These are phyloP conservation scores for Wickerhamiella dianesei DNA, from an alignment of 805 yeast species.

Conservation along the genomic window DNA sequence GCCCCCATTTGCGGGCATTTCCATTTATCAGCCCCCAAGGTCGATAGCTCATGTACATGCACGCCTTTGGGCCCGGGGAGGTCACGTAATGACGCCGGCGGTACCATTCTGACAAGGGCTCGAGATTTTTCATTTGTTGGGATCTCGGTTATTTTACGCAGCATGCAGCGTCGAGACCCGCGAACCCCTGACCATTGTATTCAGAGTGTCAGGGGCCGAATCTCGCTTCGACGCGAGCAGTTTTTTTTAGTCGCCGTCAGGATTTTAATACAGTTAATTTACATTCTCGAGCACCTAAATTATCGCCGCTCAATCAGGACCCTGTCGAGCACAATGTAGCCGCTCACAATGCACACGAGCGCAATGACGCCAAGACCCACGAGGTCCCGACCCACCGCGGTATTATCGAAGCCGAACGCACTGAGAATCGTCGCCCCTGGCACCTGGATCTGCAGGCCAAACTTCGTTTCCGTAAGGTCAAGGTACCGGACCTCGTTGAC, in stretches of 20 bases:
- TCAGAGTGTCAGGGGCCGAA: no score
- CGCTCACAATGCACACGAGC: constrained; percentile 44
- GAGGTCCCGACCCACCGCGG: constrained; percentile 58
- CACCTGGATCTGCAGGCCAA: constrained; percentile 85
- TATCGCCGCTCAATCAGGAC: constrained; percentile 66
- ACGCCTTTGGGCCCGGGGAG: no score
- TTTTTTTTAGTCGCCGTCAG: no score
- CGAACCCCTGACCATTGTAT: no score
- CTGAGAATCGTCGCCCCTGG: constrained; percentile 96
- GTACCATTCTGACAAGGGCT: no score
- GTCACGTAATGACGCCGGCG: no score
- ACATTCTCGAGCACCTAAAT: no score
- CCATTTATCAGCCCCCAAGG: no score
- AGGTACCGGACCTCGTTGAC: constrained; percentile 87
- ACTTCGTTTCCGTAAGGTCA: constrained; percentile 73
- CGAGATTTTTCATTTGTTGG: not conserved
- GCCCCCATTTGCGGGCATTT: no score
- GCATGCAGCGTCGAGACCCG: not conserved
- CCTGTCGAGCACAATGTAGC: constrained; percentile 60
- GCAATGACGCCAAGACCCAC: constrained; percentile 45
- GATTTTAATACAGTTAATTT: no score
- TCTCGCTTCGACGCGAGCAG: no score
- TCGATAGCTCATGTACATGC: no score
- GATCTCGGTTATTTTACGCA: not conserved
- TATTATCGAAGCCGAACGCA: constrained; percentile 85